These are phyloP conservation scores for Yarrowia galli DNA, from an alignment of 1,139 yeast species.

Conservation along the genomic window DNA sequence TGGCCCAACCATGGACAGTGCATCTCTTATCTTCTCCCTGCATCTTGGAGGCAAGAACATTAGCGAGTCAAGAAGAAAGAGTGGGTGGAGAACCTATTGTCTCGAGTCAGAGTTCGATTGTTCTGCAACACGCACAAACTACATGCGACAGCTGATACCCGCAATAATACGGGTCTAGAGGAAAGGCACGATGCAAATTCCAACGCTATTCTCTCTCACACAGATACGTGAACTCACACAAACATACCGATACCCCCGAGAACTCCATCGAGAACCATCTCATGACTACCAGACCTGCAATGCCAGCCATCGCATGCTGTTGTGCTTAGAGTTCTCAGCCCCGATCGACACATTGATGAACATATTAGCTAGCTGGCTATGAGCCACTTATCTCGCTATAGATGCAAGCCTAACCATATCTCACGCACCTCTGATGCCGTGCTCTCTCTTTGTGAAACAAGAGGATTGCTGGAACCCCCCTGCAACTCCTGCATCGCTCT, in stretches of 20 bases:
- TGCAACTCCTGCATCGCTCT: conserved; percentile 14
- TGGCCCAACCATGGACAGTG: neutral
- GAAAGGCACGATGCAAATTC: neutral
- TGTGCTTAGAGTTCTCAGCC: conserved; percentile 17
- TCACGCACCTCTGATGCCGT: conserved; percentile 7
- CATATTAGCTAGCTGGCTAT: conserved; percentile 3
- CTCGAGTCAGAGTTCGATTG: conserved; percentile 21
- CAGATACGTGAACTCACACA: neutral
- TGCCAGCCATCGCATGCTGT: neutral
- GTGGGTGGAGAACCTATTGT: conserved; percentile 24
- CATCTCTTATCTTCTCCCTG: conserved; percentile 29
- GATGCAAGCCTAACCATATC: conserved; percentile 17
- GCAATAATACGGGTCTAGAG: neutral
- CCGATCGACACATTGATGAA: conserved; percentile 28
- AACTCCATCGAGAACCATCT: neutral
- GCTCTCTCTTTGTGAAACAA: neutral
- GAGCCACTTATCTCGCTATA: conserved; percentile 4
- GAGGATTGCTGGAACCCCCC: conserved; percentile 1
- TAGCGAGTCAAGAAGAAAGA: neutral
- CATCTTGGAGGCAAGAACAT: neutral
- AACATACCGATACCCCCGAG: neutral
- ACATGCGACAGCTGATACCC: conserved; percentile 32
- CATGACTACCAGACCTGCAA: neutral
- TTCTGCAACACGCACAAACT: conserved; percentile 7
- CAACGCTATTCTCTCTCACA: neutral